These are phyloP conservation scores for Hypoxylon subgilvum DNA, from an alignment of 495 filamentous ascomycete genomes.

Conservation along the genomic window DNA sequence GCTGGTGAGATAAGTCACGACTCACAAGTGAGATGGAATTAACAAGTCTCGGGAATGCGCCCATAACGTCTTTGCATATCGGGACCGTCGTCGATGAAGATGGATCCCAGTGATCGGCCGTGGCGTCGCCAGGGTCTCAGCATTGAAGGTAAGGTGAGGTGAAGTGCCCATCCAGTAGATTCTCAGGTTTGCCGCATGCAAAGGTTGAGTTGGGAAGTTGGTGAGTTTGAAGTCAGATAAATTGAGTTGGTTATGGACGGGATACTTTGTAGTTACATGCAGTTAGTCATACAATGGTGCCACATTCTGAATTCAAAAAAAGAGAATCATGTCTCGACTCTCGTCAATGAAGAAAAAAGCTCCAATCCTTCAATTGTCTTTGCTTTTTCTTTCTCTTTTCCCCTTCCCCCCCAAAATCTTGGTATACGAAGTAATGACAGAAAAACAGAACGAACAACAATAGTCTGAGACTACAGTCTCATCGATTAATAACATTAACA, in stretches of 20 bases:
- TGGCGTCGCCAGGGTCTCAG: constrained; percentile 1
- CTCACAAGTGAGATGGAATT: constrained; percentile 12
- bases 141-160: too few species aligned
- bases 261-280: too few species aligned
- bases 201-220: too few species aligned
- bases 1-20: background rate
- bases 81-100: constrained; percentile 17
- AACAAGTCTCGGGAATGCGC: constrained; percentile 27
- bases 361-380: too few species aligned
- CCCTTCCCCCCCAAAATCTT: background rate
- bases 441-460: background rate
- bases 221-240: too few species aligned
- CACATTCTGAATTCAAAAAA: too few species aligned
- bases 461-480: constrained; percentile 29
- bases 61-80: background rate
- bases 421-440: background rate
- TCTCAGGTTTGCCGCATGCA: too few species aligned
- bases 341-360: too few species aligned
- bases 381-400: background rate
- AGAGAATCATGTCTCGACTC: too few species aligned
- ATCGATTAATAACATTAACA: constrained; percentile 36
- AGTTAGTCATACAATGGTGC: too few species aligned
- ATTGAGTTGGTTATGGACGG: too few species aligned
- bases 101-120: constrained; percentile 31
- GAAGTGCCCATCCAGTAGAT: too few species aligned